Evolutionary conservation across 2,329 filamentous ascomycete genomes (phyloP).

Genomic region (Xylaria sp.): DNA sequence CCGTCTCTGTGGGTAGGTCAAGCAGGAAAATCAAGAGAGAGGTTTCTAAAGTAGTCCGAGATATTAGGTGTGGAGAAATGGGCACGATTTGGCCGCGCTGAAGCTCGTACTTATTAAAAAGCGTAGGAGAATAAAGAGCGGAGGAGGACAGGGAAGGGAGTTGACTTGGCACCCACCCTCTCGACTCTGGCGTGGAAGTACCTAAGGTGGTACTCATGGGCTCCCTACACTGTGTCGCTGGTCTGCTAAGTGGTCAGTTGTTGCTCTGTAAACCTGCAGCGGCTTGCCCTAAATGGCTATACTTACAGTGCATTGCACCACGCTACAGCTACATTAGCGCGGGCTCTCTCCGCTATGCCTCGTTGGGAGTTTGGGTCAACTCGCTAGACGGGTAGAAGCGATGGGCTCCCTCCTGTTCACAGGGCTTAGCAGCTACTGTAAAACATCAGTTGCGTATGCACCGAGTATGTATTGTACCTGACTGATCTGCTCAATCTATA

Average conservation of each 20-base stretch:
- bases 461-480: too few relatives aligned
- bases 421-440: conserved; percentile 17
- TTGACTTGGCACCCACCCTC: neutral
- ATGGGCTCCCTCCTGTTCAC: conserved; percentile 7
- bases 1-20: neutral
- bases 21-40: neutral
- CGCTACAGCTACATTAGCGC: neutral
- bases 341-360: conserved; percentile 3
- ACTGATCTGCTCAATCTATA: too few relatives aligned
- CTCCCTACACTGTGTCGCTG: neutral
- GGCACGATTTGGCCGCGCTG: neutral
- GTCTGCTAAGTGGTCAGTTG: conserved; percentile 2
- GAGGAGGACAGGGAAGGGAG: neutral
- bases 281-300: neutral
- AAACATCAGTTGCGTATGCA: too few relatives aligned
- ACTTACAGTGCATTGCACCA: neutral
- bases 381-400: neutral
- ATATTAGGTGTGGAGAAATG: conserved; percentile 17
- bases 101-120: conserved; percentile 12
- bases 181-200: neutral
- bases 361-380: neutral
- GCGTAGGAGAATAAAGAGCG: conserved; percentile 6
- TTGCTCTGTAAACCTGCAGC: neutral
- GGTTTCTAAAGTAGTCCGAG: neutral
- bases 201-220: neutral